phyloP scores from a whole-genome alignment of 768 basidiomycete genomes.

The Kwoniella dendrophila region DNA sequence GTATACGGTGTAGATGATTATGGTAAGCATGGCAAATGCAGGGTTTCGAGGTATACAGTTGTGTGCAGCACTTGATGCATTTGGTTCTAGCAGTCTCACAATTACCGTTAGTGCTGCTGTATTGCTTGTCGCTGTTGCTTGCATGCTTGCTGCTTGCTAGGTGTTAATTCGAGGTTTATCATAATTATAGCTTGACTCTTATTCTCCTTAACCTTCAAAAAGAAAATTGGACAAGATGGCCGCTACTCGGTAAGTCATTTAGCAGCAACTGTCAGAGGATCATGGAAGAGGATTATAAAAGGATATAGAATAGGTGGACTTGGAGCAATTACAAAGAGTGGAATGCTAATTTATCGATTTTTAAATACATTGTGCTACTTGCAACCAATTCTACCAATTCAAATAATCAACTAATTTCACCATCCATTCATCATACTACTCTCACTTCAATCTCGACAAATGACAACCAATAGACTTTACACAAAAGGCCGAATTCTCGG shows the following conservation, averaged over 20 bases:
- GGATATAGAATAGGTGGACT: background rate
- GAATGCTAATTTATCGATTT: slow-evolving; percentile 5
- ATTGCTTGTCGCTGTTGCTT: background rate
- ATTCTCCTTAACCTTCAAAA: slow-evolving; percentile 22
- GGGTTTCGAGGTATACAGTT: too few species aligned
- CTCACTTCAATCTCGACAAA: background rate
- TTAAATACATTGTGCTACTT: background rate
- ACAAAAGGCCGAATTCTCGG: slow-evolving; percentile 94
- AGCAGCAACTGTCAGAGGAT: background rate
- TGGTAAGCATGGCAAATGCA: too few species aligned
- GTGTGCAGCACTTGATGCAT: too few species aligned
- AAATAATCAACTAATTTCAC: background rate
- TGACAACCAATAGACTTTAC: slow-evolving; percentile 70
- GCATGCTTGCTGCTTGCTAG: slow-evolving; percentile 10
- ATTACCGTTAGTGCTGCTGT: too few species aligned
- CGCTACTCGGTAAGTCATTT: slow-evolving; percentile 29
- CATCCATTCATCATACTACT: background rate
- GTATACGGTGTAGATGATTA: too few species aligned
- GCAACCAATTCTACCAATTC: background rate
- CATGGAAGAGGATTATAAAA: background rate
- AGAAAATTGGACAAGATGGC: slow-evolving; percentile 27
- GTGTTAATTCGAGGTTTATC: slow-evolving; percentile 2
- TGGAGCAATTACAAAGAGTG: background rate
- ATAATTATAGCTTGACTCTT: background rate
- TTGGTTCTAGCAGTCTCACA: too few species aligned